Evolutionary conservation across 2,329 filamentous ascomycete genomes (phyloP).

Genomic region (Cladophialophora exuberans): DNA sequence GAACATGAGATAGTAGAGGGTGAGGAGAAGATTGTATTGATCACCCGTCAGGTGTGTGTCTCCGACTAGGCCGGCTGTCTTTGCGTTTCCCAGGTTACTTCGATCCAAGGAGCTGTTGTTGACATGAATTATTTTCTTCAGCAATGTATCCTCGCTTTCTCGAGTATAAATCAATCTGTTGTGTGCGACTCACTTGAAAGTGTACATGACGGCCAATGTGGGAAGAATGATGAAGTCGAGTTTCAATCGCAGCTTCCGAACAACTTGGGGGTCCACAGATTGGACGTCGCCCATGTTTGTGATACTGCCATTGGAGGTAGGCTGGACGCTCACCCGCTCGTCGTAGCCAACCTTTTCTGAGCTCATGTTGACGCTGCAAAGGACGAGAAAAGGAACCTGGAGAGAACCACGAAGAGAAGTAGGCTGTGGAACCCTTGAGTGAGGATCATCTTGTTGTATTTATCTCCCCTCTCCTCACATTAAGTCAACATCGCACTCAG

Average conservation of each 20-base stretch:
- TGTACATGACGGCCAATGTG: constrained; percentile 7
- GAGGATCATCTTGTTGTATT: not conserved
- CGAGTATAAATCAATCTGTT: too few species aligned
- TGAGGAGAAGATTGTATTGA: constrained; percentile 12
- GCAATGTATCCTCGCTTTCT: not conserved
- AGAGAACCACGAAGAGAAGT: not conserved
- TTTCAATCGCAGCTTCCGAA: constrained; percentile 4
- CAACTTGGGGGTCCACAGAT: not conserved
- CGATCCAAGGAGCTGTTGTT: constrained; percentile 3
- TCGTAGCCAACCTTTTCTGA: not conserved
- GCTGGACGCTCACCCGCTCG: not conserved
- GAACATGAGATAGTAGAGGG: constrained; percentile 12
- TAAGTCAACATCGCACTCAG: not conserved
- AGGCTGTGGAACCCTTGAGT: not conserved
- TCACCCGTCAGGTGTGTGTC: constrained; percentile 5
- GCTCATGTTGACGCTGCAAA: not conserved
- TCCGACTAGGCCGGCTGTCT: constrained; percentile 1
- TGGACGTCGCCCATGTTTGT: not conserved
- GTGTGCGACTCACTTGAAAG: not conserved
- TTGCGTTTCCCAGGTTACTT: constrained; percentile 8
- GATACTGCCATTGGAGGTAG: not conserved
- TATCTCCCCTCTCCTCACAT: not conserved
- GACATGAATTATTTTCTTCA: too few species aligned
- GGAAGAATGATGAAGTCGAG: constrained; percentile 9
- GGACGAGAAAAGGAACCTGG: not conserved